Percentiles rank a stretch among this genome's conserved stretches.
These are phyloP conservation scores for Inga oerstediana DNA, from an alignment of 306 rosid species.

Conservation along the genomic window DNA sequence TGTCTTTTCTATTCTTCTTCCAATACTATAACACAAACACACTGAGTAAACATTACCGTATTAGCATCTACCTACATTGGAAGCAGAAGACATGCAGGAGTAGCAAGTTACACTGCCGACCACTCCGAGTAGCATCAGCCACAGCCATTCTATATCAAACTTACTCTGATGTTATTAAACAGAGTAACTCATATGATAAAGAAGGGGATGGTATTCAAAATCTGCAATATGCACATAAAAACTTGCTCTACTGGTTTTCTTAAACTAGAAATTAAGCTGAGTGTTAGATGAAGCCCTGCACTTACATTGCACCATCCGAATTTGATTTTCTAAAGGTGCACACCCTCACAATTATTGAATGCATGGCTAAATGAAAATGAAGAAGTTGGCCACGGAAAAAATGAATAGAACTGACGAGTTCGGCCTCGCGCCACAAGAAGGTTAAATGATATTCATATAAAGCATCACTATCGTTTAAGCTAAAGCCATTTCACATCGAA, in stretches of 20 bases:
- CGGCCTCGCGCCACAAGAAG: neutral
- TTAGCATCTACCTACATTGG: neutral
- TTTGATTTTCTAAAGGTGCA: neutral
- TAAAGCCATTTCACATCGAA: neutral
- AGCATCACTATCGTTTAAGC: neutral
- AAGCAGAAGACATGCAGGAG: neutral
- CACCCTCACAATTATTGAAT: neutral
- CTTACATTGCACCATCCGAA: neutral
- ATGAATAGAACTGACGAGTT: neutral
- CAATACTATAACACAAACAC: neutral
- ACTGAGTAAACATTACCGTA: neutral
- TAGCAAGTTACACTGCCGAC: neutral
- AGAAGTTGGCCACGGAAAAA: neutral
- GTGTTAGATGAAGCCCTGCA: neutral
- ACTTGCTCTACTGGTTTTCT: neutral
- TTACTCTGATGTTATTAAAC: neutral
- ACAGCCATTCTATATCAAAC: neutral
- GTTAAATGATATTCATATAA: neutral
- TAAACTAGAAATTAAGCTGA: neutral
- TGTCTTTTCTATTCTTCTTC: too few relatives aligned
- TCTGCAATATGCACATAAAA: neutral
- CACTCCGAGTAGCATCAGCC: conserved; percentile 10
- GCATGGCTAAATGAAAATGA: neutral
- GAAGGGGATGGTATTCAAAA: neutral
- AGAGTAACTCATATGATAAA: neutral